phyloP scores from a whole-genome alignment of 768 basidiomycete species.

The Nevesoporus exiguus region DNA sequence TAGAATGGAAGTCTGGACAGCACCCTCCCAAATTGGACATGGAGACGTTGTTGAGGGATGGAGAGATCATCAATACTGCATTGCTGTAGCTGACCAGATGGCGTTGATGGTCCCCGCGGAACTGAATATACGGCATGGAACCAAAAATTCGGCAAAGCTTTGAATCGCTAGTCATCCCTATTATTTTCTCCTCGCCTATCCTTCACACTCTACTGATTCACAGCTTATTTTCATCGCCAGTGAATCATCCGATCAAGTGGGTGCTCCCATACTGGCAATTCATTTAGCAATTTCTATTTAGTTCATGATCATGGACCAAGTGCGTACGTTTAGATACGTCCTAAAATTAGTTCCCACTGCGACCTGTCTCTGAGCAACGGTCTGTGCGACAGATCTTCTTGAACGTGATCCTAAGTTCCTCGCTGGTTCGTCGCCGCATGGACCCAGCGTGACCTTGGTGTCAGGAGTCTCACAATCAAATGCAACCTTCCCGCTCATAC shows the following conservation, averaged over 20 bases:
- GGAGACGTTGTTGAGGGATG: constrained; percentile 43
- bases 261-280: not conserved
- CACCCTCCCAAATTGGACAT: constrained; percentile 52
- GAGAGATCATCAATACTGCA: constrained; percentile 62
- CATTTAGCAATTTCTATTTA: not conserved
- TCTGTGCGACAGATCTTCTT: constrained; percentile 47
- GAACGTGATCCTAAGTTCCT: constrained; percentile 55
- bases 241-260: not conserved
- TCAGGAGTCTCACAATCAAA: constrained; percentile 48
- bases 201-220: not conserved
- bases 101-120: constrained; percentile 41
- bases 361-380: constrained; percentile 36
- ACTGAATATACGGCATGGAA: constrained; percentile 25
- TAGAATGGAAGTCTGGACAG: constrained; percentile 64
- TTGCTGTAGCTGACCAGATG: constrained; percentile 63
- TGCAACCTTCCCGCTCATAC: constrained; percentile 59
- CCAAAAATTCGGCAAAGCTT: constrained; percentile 19
- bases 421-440: constrained; percentile 52
- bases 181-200: not conserved
- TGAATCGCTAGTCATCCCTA: constrained; percentile 5
- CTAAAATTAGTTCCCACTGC: constrained; percentile 44
- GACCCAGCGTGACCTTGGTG: constrained; percentile 41
- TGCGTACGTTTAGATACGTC: constrained; percentile 26
- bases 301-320: not conserved
- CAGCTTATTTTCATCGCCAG: not conserved